phyloP scores from a whole-genome alignment of 208 protist species.

The Entamoeba dispar region DNA sequence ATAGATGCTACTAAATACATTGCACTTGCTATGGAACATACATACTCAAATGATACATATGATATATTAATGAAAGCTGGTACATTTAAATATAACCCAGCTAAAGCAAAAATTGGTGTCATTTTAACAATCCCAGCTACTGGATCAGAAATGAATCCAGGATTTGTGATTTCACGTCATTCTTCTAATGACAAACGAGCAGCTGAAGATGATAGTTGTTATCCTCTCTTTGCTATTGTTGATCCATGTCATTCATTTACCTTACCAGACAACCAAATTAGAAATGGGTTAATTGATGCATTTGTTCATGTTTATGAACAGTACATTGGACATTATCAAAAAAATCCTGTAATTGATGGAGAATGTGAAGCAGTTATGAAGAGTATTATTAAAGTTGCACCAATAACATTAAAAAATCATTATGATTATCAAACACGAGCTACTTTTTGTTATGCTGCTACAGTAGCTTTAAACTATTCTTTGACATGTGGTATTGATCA shows the following conservation, averaged over 20 bases:
- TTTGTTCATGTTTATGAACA: constrained; percentile 9
- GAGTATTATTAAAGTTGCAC: background rate
- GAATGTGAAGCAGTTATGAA: background rate
- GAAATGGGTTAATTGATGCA: constrained; percentile 13
- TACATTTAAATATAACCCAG: background rate
- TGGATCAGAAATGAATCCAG: constrained; percentile 7
- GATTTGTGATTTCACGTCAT: background rate
- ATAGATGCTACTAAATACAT: constrained; percentile 6
- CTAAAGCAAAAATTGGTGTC: background rate
- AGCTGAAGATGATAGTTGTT: background rate
- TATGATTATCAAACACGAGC: background rate
- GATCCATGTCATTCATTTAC: background rate
- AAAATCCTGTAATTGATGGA: background rate
- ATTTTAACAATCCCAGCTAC: constrained; percentile 5
- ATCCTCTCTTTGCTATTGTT: background rate
- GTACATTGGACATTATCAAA: background rate
- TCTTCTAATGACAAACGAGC: background rate
- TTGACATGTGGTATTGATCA: background rate
- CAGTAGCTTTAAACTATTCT: background rate
- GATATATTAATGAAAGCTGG: background rate
- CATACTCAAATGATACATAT: background rate
- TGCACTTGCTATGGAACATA: background rate
- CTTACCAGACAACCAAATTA: background rate
- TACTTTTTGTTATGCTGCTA: constrained; percentile 6
- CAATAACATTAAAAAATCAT: background rate